These are phyloP conservation scores for Whalleya microplaca DNA, from an alignment of 2,329 filamentous ascomycete species.

Conservation along the genomic window DNA sequence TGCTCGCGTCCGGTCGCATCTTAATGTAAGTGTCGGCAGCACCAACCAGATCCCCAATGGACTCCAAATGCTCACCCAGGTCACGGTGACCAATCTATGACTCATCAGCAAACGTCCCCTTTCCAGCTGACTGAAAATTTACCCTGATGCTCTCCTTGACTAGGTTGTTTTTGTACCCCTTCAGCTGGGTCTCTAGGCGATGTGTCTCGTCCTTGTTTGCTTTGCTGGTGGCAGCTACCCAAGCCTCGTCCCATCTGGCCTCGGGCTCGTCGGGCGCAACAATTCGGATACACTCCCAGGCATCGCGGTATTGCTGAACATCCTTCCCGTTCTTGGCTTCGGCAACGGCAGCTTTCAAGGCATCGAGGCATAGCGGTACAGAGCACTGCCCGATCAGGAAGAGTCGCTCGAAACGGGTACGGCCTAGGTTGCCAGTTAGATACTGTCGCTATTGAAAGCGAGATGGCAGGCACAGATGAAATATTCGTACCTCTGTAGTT, in stretches of 20 bases:
- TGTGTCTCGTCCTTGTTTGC: constrained; percentile 71
- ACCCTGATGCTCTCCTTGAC: constrained; percentile 97
- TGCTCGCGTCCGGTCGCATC: constrained; percentile 91
- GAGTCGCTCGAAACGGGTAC: constrained; percentile 80
- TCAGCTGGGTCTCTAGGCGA: constrained; percentile 82
- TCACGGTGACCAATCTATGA: constrained; percentile 91
- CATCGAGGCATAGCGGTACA: constrained; percentile 75
- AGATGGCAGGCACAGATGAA: constrained; percentile 1
- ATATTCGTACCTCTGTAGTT: constrained; percentile 77
- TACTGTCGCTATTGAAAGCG: constrained; percentile 1
- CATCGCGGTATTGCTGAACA: constrained; percentile 69
- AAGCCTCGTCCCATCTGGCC: constrained; percentile 68
- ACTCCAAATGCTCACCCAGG: constrained; percentile 80
- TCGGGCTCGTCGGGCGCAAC: constrained; percentile 71
- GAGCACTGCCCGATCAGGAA: constrained; percentile 80
- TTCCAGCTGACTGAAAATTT: constrained; percentile 24
- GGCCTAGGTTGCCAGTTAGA: constrained; percentile 58
- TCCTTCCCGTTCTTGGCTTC: constrained; percentile 81
- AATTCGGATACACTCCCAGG: constrained; percentile 66
- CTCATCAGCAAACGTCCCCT: constrained; percentile 9
- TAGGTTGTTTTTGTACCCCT: constrained; percentile 93
- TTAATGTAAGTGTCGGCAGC: constrained; percentile 79
- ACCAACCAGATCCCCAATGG: constrained; percentile 71
- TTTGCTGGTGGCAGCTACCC: constrained; percentile 71
- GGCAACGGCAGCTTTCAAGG: constrained; percentile 74